phyloP scores from a whole-genome alignment of 768 basidiomycete species.

The Piloderma croceum region DNA sequence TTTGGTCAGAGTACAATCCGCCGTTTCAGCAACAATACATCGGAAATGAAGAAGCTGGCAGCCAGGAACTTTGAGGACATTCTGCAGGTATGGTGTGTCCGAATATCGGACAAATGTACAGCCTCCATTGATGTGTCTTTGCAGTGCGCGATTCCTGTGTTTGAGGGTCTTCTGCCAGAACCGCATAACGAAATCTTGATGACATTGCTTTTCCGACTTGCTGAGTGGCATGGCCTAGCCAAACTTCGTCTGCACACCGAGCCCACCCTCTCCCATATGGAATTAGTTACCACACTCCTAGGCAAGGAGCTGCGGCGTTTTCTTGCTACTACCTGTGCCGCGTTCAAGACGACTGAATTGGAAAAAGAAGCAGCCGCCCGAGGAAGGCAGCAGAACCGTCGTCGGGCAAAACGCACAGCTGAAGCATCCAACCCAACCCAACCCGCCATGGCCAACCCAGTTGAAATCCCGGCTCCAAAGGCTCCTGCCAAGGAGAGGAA shows the following conservation, averaged over 20 bases:
- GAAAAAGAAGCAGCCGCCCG: constrained; percentile 33
- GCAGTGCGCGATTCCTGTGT: constrained; percentile 31
- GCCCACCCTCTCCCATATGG: constrained; percentile 22
- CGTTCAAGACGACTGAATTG: constrained; percentile 28
- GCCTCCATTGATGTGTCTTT: neutral
- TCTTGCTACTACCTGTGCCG: constrained; percentile 11
- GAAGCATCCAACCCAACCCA: neutral
- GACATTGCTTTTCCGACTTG: constrained; percentile 30
- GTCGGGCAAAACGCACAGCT: constrained; percentile 5
- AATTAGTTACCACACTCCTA: constrained; percentile 19
- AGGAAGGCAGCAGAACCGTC: constrained; percentile 3
- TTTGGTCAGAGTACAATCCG: constrained; percentile 13
- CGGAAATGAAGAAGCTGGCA: constrained; percentile 20
- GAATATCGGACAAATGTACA: neutral
- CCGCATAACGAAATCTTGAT: constrained; percentile 20
- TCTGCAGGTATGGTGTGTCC: constrained; percentile 11
- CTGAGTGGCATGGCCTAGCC: constrained; percentile 34
- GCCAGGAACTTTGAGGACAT: constrained; percentile 22
- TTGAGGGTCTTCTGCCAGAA: constrained; percentile 24
- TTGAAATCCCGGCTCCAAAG: neutral
- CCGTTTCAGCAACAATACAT: constrained; percentile 6
- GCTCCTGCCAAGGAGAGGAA: neutral
- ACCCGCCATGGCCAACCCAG: neutral
- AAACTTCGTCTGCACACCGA: constrained; percentile 38
- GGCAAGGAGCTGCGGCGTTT: constrained; percentile 30